These are phyloP conservation scores for Trichoderma asperellum DNA, from an alignment of 2,329 filamentous ascomycete species.

Conservation along the genomic window DNA sequence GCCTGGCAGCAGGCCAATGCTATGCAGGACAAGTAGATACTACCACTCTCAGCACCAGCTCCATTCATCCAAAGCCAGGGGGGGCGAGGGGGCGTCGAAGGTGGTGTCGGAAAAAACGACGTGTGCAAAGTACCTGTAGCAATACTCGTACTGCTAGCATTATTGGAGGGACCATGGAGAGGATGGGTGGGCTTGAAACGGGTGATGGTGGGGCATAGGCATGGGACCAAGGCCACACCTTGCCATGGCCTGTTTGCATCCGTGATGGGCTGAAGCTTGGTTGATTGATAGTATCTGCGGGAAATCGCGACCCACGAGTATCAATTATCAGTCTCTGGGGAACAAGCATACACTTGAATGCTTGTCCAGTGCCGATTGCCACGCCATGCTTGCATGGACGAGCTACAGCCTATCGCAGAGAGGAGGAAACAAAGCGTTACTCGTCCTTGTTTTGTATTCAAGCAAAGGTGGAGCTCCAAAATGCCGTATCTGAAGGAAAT, in stretches of 20 bases:
- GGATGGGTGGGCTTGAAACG: slow-evolving; percentile 24
- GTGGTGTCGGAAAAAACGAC: slow-evolving; percentile 14
- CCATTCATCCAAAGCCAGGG: slow-evolving; percentile 22
- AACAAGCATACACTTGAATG: slow-evolving; percentile 7
- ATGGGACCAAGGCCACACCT: slow-evolving; percentile 20
- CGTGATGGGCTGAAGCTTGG: slow-evolving; percentile 24
- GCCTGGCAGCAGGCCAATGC: slow-evolving; percentile 11
- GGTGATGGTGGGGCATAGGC: slow-evolving; percentile 16
- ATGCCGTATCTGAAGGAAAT: not conserved
- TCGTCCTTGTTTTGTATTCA: not conserved
- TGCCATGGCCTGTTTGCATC: slow-evolving; percentile 19
- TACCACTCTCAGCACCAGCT: slow-evolving; percentile 12
- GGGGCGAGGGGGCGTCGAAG: slow-evolving; percentile 18
- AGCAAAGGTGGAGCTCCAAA: not conserved
- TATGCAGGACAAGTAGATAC: not conserved
- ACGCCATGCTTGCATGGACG: slow-evolving; percentile 1
- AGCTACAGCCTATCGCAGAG: not conserved
- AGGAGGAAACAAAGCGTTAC: not conserved
- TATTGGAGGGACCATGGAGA: slow-evolving; percentile 23
- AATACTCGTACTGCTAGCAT: slow-evolving; percentile 8
- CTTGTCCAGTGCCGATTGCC: not conserved
- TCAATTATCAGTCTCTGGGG: slow-evolving; percentile 8
- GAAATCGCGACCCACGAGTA: slow-evolving; percentile 20
- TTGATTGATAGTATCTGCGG: slow-evolving; percentile 21
- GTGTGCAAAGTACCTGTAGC: slow-evolving; percentile 3